Base-by-base conservation (phyloP, 495 filamentous ascomycete genomes). In the Bryoglossum gracile region DNA sequence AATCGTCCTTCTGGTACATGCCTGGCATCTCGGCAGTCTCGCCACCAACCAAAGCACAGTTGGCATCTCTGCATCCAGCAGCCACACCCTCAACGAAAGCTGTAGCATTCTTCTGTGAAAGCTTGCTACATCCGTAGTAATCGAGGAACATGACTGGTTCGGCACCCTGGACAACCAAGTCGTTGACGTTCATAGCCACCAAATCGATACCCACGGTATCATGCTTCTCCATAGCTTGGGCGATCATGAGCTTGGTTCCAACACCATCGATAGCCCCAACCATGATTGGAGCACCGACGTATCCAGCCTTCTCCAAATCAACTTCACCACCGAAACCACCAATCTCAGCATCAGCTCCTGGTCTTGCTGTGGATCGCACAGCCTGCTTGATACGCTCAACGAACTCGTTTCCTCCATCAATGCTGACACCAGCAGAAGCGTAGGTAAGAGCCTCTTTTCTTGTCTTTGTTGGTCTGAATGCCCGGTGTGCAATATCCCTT, bases 21-120 rank as follows among this genome's bases (percentile, higher is more conserved):
- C 87, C 89, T 4, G 90, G 90, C 92, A 98, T 95, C 68, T 97
- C 92, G 8, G 92, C 92, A 2, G 92, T 97, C 65, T 98, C 92
- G 19, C 92, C 92, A 17, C 92, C 92, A 34, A 95, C 82, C 4
- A 98, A 75, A n/a, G 88, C 88, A 53, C 90, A 94, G 39, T 80
- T 81, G 5, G 89, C 80, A 54, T 87, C 73, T 23, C 73, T 76
- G 63, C 92, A 98, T 17, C 92, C 92, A 16, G 78, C 71, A 0
- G 89, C 87, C 8, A 97, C 86, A 53, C 92, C 90, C 59, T 84
- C 79, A 28, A 97, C 83, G 60, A 98, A 95, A 13, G 75, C 74
- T 3, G 82, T 77, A 1, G 88, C 89, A n/a, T 76, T 75, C 25
- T 78, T 67, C 3, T 88, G 80, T 54, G 92, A 79, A 18, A 97